Base-by-base conservation (phyloP, 768 basidiomycete genomes). In the Plicaturopsis crispa region DNA sequence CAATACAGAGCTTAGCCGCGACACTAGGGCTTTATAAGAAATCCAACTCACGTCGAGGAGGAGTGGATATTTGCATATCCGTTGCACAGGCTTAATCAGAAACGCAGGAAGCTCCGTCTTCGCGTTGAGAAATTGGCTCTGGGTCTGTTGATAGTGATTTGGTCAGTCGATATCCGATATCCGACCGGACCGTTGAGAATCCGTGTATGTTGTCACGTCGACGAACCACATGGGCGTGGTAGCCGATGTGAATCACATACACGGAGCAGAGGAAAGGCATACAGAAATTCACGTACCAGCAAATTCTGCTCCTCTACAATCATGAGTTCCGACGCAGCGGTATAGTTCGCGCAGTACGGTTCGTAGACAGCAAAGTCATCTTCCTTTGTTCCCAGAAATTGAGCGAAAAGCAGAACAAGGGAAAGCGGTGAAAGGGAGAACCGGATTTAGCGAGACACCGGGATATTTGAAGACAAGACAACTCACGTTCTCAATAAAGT, bases 21-120 rank as follows among this genome's bases (percentile, higher is more conserved):
- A 12, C 13, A 4, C 16, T 23, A 23, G 3, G 11, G 6, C n/a
- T 8, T 13, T 5, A 44, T 33, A 40, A 45, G 36, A 31, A 16
- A 32, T 33, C 22, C 35, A 21, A 67, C 82, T 55, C 54, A 91
- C 91, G 57, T 88, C 86, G 50, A 99, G 78, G 17, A 98, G 75
- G 11, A 99, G 71, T 18, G 93, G 93, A 59, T 98, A 98, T 70
- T 98, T 98, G 75, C 94, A 96, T 49, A 98, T 84, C 45, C 96
- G 80, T 60, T 99, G 96, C 35, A 99, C 85, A 5, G 96, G 96
- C 67, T 97, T 97, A 72, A 98, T 98, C 43, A 98, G 78, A 65
- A 98, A 94, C 6, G 90, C 91, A 42, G 89, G 87, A 22, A 99
- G 71, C 54, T 99, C 96, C 54, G 85, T 83, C 57, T 86, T 86